phyloP scores from a whole-genome alignment of 495 filamentous ascomycete species.

The Trichocladium uniseriatum region DNA sequence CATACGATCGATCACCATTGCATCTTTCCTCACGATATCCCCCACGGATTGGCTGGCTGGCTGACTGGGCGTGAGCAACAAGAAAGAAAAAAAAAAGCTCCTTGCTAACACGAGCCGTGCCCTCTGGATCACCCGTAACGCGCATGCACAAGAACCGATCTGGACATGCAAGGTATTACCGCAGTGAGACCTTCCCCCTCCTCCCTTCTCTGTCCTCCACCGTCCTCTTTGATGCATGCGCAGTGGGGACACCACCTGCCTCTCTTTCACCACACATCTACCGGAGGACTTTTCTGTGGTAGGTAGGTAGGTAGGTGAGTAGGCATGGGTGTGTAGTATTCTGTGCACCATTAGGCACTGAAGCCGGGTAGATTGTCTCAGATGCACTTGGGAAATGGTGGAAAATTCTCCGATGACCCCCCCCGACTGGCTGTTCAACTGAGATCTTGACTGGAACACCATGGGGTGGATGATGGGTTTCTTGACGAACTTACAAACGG shows the following conservation, averaged over 20 bases:
- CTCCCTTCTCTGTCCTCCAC: too few species aligned
- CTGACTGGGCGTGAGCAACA: neutral
- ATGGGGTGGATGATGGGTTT: too few species aligned
- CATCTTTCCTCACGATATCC: neutral
- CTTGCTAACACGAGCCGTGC: neutral
- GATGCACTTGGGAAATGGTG: neutral
- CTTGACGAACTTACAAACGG: too few species aligned
- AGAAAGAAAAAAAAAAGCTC: neutral
- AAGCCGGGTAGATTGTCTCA: neutral
- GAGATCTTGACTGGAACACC: too few species aligned
- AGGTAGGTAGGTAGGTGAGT: neutral
- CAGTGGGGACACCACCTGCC: neutral
- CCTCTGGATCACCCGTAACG: neutral
- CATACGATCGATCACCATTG: neutral
- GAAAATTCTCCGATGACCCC: neutral
- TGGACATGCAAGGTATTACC: slow-evolving; percentile 3
- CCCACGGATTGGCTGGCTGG: too few species aligned
- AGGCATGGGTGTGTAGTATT: too few species aligned
- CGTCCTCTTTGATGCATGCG: neutral
- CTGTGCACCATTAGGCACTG: neutral
- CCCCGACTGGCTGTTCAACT: too few species aligned
- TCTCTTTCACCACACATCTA: too few species aligned
- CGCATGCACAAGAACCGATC: slow-evolving; percentile 2
- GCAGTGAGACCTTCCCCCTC: neutral
- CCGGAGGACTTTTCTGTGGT: neutral